A percentile compares a stretch with the other conserved stretches of the same genome.
Conservation (phyloP, 1,139 yeast species). For the Maudiozyma humilis region DNA sequence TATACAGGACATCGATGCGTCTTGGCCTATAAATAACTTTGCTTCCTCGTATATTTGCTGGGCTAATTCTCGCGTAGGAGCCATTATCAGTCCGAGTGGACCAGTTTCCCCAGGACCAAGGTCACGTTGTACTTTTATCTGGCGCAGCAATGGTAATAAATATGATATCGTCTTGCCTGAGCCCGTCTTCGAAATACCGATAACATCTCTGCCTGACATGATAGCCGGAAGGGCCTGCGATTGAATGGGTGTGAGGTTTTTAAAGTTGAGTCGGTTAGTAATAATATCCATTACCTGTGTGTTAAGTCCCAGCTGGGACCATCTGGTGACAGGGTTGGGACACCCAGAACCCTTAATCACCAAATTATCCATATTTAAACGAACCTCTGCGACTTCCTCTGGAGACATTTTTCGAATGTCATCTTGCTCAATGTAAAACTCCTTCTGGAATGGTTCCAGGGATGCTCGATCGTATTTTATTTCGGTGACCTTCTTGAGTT, state of each 20-base stretch:
- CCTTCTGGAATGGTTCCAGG: conserved; percentile 50
- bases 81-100: conserved; percentile 71
- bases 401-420: conserved; percentile 41
- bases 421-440: conserved; percentile 59
- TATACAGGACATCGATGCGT: conserved; percentile 43
- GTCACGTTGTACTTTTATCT: conserved; percentile 63
- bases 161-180: conserved; percentile 93
- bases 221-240: conserved; percentile 86
- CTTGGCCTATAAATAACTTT: conserved; percentile 44
- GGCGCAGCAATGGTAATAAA: conserved; percentile 74
- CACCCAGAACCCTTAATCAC: conserved; percentile 50
- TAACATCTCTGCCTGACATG: conserved; percentile 82
- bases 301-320: conserved; percentile 81
- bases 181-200: conserved; percentile 94
- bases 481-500: conserved; percentile 36
- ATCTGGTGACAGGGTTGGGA: conserved; percentile 62
- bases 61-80: conserved; percentile 93
- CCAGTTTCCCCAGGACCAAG: conserved; percentile 48
- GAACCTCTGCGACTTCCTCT: conserved; percentile 47
- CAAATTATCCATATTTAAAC: conserved; percentile 55
- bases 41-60: conserved; percentile 72
- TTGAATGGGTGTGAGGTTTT: conserved; percentile 69
- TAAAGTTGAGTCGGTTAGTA: conserved; percentile 29
- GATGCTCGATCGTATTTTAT: conserved; percentile 43
- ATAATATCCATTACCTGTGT: conserved; percentile 47